Evolutionary conservation across 1,284 basidiomycete genomes (phyloP).

Genomic region (Trichosporon sp.): DNA sequence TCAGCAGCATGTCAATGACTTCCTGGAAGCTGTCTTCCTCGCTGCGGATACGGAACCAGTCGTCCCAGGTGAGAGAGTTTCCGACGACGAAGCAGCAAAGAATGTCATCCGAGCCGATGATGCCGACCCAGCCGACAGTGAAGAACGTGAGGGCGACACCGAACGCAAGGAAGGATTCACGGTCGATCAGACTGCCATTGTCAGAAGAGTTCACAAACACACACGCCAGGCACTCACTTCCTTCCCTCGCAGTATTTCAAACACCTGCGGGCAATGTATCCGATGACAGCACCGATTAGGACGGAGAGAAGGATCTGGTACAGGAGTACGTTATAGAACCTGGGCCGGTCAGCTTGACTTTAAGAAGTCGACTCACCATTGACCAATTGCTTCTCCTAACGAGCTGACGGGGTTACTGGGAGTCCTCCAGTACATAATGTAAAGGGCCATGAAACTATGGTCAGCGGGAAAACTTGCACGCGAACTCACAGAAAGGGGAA

Average conservation of each 20-base stretch:
- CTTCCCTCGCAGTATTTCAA: conserved; percentile 45
- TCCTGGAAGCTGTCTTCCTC: conserved; percentile 63
- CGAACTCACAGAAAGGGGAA: conserved; percentile 75
- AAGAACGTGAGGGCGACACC: conserved; percentile 60
- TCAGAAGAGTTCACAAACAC: conserved; percentile 55
- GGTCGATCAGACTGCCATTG: conserved; percentile 48
- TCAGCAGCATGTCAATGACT: conserved; percentile 62
- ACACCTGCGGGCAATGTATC: conserved; percentile 60
- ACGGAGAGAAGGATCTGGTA: conserved; percentile 68
- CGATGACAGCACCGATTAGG: conserved; percentile 75
- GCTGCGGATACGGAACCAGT: conserved; percentile 59
- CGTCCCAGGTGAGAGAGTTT: conserved; percentile 56
- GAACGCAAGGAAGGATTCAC: conserved; percentile 55
- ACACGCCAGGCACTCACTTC: conserved; percentile 30
- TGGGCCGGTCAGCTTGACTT: conserved; percentile 25
- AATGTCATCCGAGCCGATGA: conserved; percentile 89
- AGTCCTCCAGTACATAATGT: conserved; percentile 71
- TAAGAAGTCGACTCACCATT: conserved; percentile 59
- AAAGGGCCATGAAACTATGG: conserved; percentile 75
- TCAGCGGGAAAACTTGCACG: not conserved
- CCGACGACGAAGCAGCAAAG: conserved; percentile 60
- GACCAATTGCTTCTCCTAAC: conserved; percentile 65
- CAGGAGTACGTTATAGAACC: conserved; percentile 53
- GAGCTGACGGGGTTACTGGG: conserved; percentile 41
- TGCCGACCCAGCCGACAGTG: conserved; percentile 78